Conservation (phyloP, 2,329 filamentous ascomycete genomes). For the Pseudopithomyces maydicus region DNA sequence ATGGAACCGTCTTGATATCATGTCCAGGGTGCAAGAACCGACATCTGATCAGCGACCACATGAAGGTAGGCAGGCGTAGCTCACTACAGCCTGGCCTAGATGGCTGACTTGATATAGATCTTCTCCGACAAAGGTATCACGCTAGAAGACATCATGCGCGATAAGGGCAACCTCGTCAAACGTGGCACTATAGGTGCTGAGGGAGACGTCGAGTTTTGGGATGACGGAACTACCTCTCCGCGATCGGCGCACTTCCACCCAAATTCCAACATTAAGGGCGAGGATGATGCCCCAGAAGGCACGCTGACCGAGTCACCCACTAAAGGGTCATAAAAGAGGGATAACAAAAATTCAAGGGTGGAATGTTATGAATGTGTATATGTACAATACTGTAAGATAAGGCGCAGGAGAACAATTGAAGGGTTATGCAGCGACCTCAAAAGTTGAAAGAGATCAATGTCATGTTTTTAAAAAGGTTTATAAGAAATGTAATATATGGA, state of each 20-base stretch:
- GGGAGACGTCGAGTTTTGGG: constrained; percentile 93
- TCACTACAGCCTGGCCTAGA: background rate
- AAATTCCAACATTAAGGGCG: constrained; percentile 25
- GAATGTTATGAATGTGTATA: background rate
- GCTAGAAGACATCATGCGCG: constrained; percentile 76
- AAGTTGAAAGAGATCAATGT: no score
- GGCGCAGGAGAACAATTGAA: no score
- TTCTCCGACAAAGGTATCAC: constrained; percentile 74
- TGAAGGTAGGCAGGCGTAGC: constrained; percentile 57
- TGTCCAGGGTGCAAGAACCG: constrained; percentile 86
- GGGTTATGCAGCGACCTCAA: no score
- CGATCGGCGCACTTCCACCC: constrained; percentile 41
- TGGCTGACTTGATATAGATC: constrained; percentile 53
- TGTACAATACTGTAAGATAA: constrained; percentile 1
- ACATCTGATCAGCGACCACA: constrained; percentile 90
- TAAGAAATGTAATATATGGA: no score
- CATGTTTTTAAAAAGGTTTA: no score
- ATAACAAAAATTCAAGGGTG: background rate
- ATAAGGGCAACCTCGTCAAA: constrained; percentile 76
- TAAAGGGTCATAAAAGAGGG: background rate
- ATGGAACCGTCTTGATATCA: constrained; percentile 84
- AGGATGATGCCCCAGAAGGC: constrained; percentile 15
- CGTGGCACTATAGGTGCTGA: constrained; percentile 73
- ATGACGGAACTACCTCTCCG: constrained; percentile 62
- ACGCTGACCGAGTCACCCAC: constrained; percentile 15